phyloP scores from a whole-genome alignment of 805 yeast genomes.

The Hanseniaspora taiwanica region DNA sequence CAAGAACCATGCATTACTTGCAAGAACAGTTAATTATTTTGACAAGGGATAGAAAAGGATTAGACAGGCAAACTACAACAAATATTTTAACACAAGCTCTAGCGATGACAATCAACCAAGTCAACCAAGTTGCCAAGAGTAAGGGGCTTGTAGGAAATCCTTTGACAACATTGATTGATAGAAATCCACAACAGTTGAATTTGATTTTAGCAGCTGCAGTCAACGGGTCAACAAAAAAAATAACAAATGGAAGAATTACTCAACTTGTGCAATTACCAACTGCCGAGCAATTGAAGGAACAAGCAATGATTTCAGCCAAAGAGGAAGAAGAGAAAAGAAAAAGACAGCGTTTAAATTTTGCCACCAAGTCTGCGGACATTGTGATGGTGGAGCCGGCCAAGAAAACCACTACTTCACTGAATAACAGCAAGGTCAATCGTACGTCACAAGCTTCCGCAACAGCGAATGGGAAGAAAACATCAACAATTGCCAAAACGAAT shows the following conservation, averaged over 20 bases:
- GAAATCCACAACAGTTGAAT: slow-evolving; percentile 69
- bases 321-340: slow-evolving; percentile 3
- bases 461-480: neutral
- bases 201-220: slow-evolving; percentile 69
- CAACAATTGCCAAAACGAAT: neutral
- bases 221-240: slow-evolving; percentile 58
- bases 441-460: neutral
- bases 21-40: slow-evolving; percentile 77
- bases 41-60: slow-evolving; percentile 63
- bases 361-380: neutral
- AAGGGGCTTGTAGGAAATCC: slow-evolving; percentile 75
- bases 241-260: slow-evolving; percentile 40
- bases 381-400: no score
- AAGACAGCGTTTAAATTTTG: neutral
- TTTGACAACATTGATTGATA: slow-evolving; percentile 61
- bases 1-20: slow-evolving; percentile 58
- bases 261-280: slow-evolving; percentile 24
- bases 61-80: slow-evolving; percentile 72
- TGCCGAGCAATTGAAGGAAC: slow-evolving; percentile 9
- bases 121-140: slow-evolving; percentile 74
- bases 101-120: slow-evolving; percentile 87
- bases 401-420: neutral
- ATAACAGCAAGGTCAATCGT: no score
- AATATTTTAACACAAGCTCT: slow-evolving; percentile 78
- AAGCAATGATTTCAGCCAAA: slow-evolving; percentile 7